phyloP scores from a whole-genome alignment of 1,139 yeast species.

The Yamadazyma blattariae region DNA sequence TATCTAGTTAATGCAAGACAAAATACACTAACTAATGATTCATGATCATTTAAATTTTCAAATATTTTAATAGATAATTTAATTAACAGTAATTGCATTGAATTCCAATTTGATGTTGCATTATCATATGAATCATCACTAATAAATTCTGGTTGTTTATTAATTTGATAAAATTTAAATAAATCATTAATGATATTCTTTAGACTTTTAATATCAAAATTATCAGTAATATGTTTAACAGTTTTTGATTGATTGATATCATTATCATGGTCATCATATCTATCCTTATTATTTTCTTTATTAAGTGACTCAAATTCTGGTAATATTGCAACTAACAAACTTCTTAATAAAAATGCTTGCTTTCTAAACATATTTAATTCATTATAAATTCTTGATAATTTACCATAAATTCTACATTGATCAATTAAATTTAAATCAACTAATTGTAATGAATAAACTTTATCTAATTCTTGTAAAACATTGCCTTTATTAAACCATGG shows the following conservation, averaged over 20 bases:
- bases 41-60: constrained; percentile 47
- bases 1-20: constrained; percentile 54
- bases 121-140: constrained; percentile 22
- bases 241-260: no score
- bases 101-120: constrained; percentile 44
- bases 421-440: constrained; percentile 46
- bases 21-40: constrained; percentile 46
- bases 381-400: constrained; percentile 64
- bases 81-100: constrained; percentile 56
- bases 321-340: constrained; percentile 50
- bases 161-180: constrained; percentile 41
- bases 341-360: constrained; percentile 64
- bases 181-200: constrained; percentile 37
- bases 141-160: constrained; percentile 25
- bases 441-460: constrained; percentile 37
- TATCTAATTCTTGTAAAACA: constrained; percentile 51
- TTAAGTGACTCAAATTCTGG: constrained; percentile 38
- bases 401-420: constrained; percentile 61
- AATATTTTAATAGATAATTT: constrained; percentile 54
- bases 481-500: constrained; percentile 32
- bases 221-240: not conserved
- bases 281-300: not conserved
- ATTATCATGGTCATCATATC: no score
- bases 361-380: constrained; percentile 64
- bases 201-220: constrained; percentile 9